phyloP scores from a whole-genome alignment of 176 grass and related monocot genomes.

The Eleusine coracana region DNA sequence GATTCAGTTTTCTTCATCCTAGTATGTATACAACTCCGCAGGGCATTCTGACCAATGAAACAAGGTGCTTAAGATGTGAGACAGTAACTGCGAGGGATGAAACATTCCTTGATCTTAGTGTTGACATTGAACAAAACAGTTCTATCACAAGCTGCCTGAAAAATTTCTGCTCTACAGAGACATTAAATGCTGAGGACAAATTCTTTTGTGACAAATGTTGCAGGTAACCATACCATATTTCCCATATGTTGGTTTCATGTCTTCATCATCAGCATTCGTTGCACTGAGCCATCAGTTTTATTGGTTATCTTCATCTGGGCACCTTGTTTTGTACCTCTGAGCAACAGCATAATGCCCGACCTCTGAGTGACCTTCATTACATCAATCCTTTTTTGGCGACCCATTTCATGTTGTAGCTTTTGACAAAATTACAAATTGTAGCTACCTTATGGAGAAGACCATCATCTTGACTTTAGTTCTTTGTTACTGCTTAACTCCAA shows the following conservation, averaged over 20 bases:
- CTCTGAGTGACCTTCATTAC: neutral
- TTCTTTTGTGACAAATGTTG: conserved; percentile 99
- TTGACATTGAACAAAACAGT: conserved; percentile 98
- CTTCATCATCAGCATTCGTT: conserved; percentile 12
- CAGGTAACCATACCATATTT: conserved; percentile 55
- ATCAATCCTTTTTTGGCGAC: neutral
- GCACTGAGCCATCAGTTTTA: conserved; percentile 31
- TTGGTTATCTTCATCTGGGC: conserved; percentile 22
- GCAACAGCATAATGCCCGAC: neutral
- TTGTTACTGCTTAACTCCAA: conserved; percentile 23
- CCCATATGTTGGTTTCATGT: conserved; percentile 14
- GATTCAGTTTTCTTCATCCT: conserved; percentile 25
- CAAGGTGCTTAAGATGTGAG: conserved; percentile 85
- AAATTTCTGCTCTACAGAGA: conserved; percentile 95
- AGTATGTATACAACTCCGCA: conserved; percentile 38
- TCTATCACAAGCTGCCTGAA: conserved; percentile 95
- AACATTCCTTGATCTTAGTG: conserved; percentile 87
- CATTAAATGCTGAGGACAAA: conserved; percentile 95
- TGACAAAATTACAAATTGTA: conserved; percentile 1
- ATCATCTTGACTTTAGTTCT: conserved; percentile 32
- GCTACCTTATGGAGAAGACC: conserved; percentile 13
- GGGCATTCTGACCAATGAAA: conserved; percentile 95
- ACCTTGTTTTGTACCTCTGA: conserved; percentile 19
- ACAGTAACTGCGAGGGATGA: conserved; percentile 94
- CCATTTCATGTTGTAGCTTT: conserved; percentile 26